These are phyloP conservation scores for Myriosclerotinia duriaeana DNA, from an alignment of 2,329 filamentous ascomycete genomes.

Conservation along the genomic window DNA sequence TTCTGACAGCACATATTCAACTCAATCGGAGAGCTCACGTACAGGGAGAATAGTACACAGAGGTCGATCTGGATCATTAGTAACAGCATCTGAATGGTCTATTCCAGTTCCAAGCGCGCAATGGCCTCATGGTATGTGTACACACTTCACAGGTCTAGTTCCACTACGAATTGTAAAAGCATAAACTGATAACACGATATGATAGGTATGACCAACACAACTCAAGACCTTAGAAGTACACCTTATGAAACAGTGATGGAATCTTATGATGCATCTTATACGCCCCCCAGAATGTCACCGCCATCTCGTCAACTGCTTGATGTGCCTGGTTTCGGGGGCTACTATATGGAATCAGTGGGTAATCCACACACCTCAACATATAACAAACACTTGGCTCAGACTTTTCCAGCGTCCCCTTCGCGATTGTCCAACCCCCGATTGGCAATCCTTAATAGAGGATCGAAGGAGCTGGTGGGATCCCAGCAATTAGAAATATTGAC, in stretches of 20 bases:
- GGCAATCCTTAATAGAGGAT: slow-evolving; percentile 33
- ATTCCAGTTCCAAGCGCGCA: slow-evolving; percentile 26
- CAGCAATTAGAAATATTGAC: slow-evolving; percentile 30
- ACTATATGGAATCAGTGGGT: slow-evolving; percentile 41
- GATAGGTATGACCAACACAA: slow-evolving; percentile 24
- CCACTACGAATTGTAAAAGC: neutral
- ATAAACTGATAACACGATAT: slow-evolving; percentile 11
- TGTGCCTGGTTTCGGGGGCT: slow-evolving; percentile 34
- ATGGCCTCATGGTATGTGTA: slow-evolving; percentile 32
- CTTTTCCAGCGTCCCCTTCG: slow-evolving; percentile 36
- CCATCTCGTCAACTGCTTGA: slow-evolving; percentile 36
- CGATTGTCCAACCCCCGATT: slow-evolving; percentile 36
- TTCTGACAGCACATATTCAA: slow-evolving; percentile 39
- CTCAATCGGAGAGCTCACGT: slow-evolving; percentile 37
- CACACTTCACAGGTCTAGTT: neutral
- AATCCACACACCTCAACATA: slow-evolving; percentile 39
- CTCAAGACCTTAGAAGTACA: slow-evolving; percentile 34
- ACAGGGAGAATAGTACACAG: slow-evolving; percentile 30
- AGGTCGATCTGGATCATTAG: slow-evolving; percentile 35
- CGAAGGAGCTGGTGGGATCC: slow-evolving; percentile 31
- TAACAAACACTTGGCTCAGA: slow-evolving; percentile 39
- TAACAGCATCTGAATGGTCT: slow-evolving; percentile 35
- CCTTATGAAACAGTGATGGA: slow-evolving; percentile 34
- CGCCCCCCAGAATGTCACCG: slow-evolving; percentile 34
- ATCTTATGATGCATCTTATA: slow-evolving; percentile 34